Conservation (phyloP, 2,329 filamentous ascomycete genomes). For the Endocalyx cinctus region DNA sequence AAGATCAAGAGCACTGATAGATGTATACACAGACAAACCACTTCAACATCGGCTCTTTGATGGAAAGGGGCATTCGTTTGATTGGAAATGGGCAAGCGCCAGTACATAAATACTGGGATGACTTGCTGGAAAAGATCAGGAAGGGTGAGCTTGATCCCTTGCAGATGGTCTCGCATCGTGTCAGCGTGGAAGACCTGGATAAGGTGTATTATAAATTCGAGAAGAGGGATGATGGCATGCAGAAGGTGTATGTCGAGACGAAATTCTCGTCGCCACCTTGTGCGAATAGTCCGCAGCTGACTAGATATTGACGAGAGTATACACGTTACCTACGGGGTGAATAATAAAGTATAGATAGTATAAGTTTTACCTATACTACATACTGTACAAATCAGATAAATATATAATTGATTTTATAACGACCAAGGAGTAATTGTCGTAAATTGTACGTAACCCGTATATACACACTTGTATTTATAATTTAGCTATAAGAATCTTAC, state of each 20-base stretch:
- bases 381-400: background rate
- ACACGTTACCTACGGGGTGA: background rate
- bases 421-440: too few species aligned
- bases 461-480: too few species aligned
- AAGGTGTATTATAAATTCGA: slow-evolving; percentile 62
- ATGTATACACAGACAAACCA: slow-evolving; percentile 76
- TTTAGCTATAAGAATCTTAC: too few species aligned
- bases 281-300: slow-evolving; percentile 39
- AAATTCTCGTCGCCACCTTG: slow-evolving; percentile 48
- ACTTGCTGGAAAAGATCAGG: slow-evolving; percentile 65
- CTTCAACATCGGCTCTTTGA: slow-evolving; percentile 77
- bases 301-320: slow-evolving; percentile 23
- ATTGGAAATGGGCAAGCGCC: slow-evolving; percentile 65
- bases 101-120: slow-evolving; percentile 79
- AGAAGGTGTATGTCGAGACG: slow-evolving; percentile 71
- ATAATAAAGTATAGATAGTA: background rate
- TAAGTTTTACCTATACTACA: background rate
- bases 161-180: slow-evolving; percentile 77
- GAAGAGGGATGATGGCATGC: slow-evolving; percentile 62
- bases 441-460: too few species aligned
- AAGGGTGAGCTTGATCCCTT: slow-evolving; percentile 66
- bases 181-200: slow-evolving; percentile 68
- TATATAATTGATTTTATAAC: too few species aligned
- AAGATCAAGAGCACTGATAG: too few species aligned
- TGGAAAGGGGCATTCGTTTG: slow-evolving; percentile 81